phyloP scores from a whole-genome alignment of 176 grass and related monocot species.

The Aegilops sharonensis region DNA sequence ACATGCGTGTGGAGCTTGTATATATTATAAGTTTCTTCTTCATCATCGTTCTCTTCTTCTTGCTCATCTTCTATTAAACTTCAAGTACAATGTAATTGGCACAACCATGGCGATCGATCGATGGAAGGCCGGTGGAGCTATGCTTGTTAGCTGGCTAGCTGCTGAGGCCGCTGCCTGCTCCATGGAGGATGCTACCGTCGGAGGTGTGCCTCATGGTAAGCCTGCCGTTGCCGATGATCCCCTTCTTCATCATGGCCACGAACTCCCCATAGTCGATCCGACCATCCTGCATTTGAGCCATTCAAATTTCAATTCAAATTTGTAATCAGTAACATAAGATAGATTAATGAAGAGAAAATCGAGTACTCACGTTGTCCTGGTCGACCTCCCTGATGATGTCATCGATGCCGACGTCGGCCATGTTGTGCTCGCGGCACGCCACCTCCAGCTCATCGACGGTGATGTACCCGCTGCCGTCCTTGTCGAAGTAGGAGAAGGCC shows the following conservation, averaged over 20 bases:
- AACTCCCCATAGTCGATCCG: slow-evolving; percentile 74
- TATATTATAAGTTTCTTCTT: too few species aligned
- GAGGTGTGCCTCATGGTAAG: slow-evolving; percentile 47
- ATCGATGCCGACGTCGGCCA: slow-evolving; percentile 57
- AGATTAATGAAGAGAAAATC: too few species aligned
- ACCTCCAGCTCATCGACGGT: slow-evolving; percentile 81
- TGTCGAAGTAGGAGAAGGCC: slow-evolving; percentile 82
- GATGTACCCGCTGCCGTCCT: slow-evolving; percentile 79
- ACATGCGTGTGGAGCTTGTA: too few species aligned
- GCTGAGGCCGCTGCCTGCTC: not conserved
- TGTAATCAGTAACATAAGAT: too few species aligned
- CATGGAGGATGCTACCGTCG: slow-evolving; percentile 37
- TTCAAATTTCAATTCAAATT: not conserved
- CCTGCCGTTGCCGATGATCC: slow-evolving; percentile 51
- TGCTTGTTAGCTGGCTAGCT: not conserved
- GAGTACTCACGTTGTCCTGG: slow-evolving; percentile 54
- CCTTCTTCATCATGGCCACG: slow-evolving; percentile 82
- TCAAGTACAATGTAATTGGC: not conserved
- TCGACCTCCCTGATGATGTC: slow-evolving; percentile 77
- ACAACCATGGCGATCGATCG: not conserved
- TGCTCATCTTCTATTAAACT: not conserved
- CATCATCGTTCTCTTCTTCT: too few species aligned
- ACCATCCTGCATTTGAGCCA: slow-evolving; percentile 33
- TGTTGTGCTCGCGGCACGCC: slow-evolving; percentile 76
- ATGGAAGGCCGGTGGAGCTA: not conserved